These are phyloP conservation scores for Eucalyptus paniculata DNA, from an alignment of 345 rosid genomes.

Conservation along the genomic window DNA sequence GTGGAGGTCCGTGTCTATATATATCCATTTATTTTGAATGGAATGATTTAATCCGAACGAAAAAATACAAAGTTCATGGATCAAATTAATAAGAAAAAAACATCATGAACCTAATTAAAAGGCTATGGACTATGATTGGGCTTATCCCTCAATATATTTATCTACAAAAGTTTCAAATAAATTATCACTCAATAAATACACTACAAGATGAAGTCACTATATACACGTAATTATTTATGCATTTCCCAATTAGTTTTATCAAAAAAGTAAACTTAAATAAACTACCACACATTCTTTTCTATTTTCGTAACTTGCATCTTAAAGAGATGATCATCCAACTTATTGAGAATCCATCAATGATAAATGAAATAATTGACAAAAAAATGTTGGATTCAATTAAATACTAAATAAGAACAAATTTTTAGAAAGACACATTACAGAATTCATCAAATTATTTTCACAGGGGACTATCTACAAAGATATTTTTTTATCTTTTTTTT, in stretches of 20 bases:
- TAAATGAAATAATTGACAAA: not conserved
- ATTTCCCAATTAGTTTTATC: not conserved
- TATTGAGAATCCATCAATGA: fast-evolving
- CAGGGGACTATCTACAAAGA: not conserved
- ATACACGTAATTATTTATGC: not conserved
- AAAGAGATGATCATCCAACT: fast-evolving
- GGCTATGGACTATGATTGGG: fast-evolving
- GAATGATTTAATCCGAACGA: not conserved
- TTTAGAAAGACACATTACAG: not conserved
- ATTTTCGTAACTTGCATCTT: not conserved
- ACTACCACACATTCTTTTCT: not conserved
- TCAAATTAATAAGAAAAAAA: not conserved
- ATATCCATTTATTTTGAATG: not conserved
- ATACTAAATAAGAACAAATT: not conserved
- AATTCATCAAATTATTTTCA: not conserved
- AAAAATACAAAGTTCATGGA: not conserved
- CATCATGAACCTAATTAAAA: not conserved
- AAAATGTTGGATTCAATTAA: not conserved
- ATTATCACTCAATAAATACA: not conserved
- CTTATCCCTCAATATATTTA: not conserved
- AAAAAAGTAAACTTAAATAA: not conserved
- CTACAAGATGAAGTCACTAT: not conserved
- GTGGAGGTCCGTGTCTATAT: not conserved
- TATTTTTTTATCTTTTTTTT: not conserved
- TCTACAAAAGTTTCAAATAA: not conserved